Conservation (phyloP, 441 rosid genomes). For the Aquilaria agallochum region DNA sequence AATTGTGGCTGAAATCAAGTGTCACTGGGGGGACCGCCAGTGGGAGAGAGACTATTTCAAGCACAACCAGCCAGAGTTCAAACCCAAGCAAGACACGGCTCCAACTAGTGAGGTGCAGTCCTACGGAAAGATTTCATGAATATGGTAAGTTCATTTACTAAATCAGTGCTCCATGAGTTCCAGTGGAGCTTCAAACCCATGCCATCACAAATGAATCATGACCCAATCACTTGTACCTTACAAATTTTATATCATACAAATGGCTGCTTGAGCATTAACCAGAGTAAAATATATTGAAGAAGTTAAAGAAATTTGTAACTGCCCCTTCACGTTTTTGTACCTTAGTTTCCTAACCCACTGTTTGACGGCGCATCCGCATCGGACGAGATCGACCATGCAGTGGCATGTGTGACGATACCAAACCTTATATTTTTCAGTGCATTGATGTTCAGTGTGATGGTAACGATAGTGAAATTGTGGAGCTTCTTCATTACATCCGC, state of each 20-base stretch:
- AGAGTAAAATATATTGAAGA: not conserved
- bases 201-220: too few relatives aligned
- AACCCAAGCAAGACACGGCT: too few relatives aligned
- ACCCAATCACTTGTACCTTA: not conserved
- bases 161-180: too few relatives aligned
- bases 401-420: constrained; percentile 86
- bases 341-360: constrained; percentile 88
- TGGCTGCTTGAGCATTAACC: not conserved
- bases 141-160: too few relatives aligned
- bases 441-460: constrained; percentile 83
- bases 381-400: constrained; percentile 77
- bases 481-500: constrained; percentile 74
- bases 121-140: too few relatives aligned
- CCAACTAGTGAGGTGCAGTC: too few relatives aligned
- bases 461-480: constrained; percentile 61
- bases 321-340: constrained; percentile 95
- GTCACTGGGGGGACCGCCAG: too few relatives aligned
- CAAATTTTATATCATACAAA: not conserved
- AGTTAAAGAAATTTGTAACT: constrained; percentile 25
- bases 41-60: too few relatives aligned
- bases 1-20: too few relatives aligned
- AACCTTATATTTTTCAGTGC: constrained; percentile 85
- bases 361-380: constrained; percentile 90
- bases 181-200: too few relatives aligned
- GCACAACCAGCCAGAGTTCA: too few relatives aligned